phyloP scores from a whole-genome alignment of 805 yeast genomes.

The Ogataea trehaloabstinens region DNA sequence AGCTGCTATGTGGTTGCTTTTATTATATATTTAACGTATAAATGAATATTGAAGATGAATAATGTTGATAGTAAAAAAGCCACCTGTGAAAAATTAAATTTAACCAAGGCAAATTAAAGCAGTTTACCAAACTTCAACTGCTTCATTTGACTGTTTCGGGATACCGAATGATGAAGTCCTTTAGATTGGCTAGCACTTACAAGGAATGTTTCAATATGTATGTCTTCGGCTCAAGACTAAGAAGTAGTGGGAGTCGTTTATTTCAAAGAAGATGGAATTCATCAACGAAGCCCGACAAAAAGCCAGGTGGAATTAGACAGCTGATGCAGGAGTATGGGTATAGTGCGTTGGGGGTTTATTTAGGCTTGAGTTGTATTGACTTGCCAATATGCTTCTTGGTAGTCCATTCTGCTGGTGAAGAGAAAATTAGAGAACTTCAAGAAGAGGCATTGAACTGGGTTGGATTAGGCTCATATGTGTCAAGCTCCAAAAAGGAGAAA shows the following conservation, averaged over 20 bases:
- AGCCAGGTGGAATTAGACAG: conserved; percentile 53
- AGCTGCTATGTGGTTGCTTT: too few species aligned
- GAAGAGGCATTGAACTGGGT: conserved; percentile 55
- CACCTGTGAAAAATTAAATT: too few species aligned
- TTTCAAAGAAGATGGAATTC: conserved; percentile 19
- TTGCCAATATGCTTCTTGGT: conserved; percentile 77
- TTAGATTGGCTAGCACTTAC: not conserved
- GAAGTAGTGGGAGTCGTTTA: not conserved
- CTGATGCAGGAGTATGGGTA: conserved; percentile 86
- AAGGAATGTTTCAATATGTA: not conserved
- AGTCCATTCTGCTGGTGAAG: conserved; percentile 88
- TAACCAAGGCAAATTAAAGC: too few species aligned
- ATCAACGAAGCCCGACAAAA: conserved; percentile 18
- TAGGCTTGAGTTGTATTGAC: conserved; percentile 71
- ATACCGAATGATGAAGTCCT: conserved; percentile 1
- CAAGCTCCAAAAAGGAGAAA: conserved; percentile 15
- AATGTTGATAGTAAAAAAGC: too few species aligned
- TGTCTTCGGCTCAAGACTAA: not conserved
- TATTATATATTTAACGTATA: conserved; percentile 1
- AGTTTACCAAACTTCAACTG: too few species aligned
- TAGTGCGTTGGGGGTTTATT: conserved; percentile 83
- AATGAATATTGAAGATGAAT: too few species aligned
- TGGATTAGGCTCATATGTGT: conserved; percentile 52
- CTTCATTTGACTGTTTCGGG: too few species aligned
- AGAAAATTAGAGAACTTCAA: conserved; percentile 67